These are phyloP conservation scores for Xylaria sp. DNA, from an alignment of 2,329 filamentous ascomycete species.

Conservation along the genomic window DNA sequence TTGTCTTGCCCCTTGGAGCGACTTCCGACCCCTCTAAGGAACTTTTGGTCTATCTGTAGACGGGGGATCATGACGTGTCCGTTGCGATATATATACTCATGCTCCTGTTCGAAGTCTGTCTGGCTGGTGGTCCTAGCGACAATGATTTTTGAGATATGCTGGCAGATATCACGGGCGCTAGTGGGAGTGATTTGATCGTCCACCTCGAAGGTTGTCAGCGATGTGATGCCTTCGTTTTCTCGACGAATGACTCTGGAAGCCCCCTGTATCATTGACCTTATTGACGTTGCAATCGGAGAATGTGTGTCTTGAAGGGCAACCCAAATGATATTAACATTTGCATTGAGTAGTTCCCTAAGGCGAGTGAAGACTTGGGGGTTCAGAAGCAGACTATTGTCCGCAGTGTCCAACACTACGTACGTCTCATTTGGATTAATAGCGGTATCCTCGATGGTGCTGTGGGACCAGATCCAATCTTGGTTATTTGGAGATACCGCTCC, in stretches of 20 bases:
- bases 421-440: conserved; percentile 15
- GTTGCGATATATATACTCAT: conserved; percentile 24
- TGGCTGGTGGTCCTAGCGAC: not conserved
- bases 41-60: conserved; percentile 18
- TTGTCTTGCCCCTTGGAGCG: conserved; percentile 10
- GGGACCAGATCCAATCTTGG: conserved; percentile 1
- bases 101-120: not conserved
- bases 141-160: conserved; percentile 15
- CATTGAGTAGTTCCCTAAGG: conserved; percentile 17
- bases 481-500: not conserved
- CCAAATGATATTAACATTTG: conserved; percentile 22
- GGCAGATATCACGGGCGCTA: conserved; percentile 19
- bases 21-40: conserved; percentile 16
- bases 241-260: conserved; percentile 25
- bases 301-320: conserved; percentile 24
- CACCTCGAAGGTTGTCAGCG: conserved; percentile 16
- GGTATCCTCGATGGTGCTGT: not conserved
- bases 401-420: conserved; percentile 19
- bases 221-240: conserved; percentile 24
- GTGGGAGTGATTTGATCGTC: conserved; percentile 12
- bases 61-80: conserved; percentile 21
- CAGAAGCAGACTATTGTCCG: conserved; percentile 16
- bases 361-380: conserved; percentile 3
- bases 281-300: conserved; percentile 9
- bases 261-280: conserved; percentile 26